These are phyloP conservation scores for Tylopilus rubrobrunneus DNA, from an alignment of 768 basidiomycete genomes.

Conservation along the genomic window DNA sequence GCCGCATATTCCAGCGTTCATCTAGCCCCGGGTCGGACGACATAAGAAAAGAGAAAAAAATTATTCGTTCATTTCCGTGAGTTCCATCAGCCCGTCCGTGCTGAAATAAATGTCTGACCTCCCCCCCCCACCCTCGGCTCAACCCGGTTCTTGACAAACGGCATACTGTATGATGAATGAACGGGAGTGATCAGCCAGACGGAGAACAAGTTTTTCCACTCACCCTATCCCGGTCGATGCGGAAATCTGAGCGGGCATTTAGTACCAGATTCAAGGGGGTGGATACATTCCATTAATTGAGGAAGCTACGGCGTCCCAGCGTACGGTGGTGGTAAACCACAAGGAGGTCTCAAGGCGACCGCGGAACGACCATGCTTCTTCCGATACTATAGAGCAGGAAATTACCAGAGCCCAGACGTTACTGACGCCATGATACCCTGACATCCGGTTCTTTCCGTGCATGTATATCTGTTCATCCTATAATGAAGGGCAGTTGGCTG, in stretches of 20 bases:
- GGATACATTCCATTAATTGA: slow-evolving; percentile 23
- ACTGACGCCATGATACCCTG: slow-evolving; percentile 11
- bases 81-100: slow-evolving; percentile 14
- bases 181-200: slow-evolving; percentile 8
- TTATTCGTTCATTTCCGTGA: slow-evolving; percentile 30
- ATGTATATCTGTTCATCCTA: slow-evolving; percentile 3
- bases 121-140: slow-evolving; percentile 1
- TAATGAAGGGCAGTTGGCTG: slow-evolving; percentile 9
- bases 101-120: slow-evolving; percentile 24
- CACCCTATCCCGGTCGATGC: neutral
- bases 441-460: slow-evolving; percentile 9
- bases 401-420: slow-evolving; percentile 4
- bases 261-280: slow-evolving; percentile 4
- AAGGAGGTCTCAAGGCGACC: slow-evolving; percentile 28
- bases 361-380: slow-evolving; percentile 7
- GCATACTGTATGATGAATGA: slow-evolving; percentile 16
- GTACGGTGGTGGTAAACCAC: slow-evolving; percentile 10
- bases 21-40: slow-evolving; percentile 15
- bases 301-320: slow-evolving; percentile 1
- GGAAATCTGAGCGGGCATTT: slow-evolving; percentile 12
- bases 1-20: slow-evolving; percentile 4
- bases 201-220: slow-evolving; percentile 10
- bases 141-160: neutral
- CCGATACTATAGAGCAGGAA: slow-evolving; percentile 6
- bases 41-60: slow-evolving; percentile 19